Conservation (phyloP, 2,329 filamentous ascomycete genomes). For the Pseudocercospora fuligena region DNA sequence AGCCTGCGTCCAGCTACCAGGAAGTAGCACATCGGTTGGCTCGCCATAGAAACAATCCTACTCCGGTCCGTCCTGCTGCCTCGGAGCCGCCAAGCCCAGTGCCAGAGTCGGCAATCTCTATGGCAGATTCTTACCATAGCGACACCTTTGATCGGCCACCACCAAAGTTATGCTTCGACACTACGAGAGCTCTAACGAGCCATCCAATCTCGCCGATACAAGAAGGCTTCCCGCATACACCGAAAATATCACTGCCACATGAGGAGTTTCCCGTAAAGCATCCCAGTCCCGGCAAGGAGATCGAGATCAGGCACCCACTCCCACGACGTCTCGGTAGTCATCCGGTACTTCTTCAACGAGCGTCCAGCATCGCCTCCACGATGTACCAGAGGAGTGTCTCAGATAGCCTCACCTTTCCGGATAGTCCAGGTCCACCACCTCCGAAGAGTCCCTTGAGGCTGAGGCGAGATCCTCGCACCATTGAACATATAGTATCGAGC, state of each 20-base stretch:
- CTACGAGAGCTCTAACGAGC: conserved; percentile 29
- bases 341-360: conserved; percentile 37
- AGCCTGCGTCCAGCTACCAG: conserved; percentile 25
- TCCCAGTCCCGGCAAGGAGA: conserved; percentile 33
- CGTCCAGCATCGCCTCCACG: conserved; percentile 38
- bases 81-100: conserved; percentile 39
- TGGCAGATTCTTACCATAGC: conserved; percentile 34
- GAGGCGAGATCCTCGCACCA: conserved; percentile 33
- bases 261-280: conserved; percentile 39
- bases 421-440: conserved; percentile 40
- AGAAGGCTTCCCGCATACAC: conserved; percentile 11
- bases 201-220: conserved; percentile 26
- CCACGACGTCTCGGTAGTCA: conserved; percentile 39
- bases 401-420: conserved; percentile 29
- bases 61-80: conserved; percentile 38
- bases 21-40: conserved; percentile 27
- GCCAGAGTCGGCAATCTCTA: conserved; percentile 35
- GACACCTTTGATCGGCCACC: conserved; percentile 32
- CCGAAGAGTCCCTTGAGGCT: conserved; percentile 41
- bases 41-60: conserved; percentile 27
- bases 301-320: conserved; percentile 38
- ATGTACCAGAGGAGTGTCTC: conserved; percentile 36
- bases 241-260: conserved; percentile 33
- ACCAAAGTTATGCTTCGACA: conserved; percentile 30
- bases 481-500: conserved; percentile 33